Percentiles rank a stretch among this genome's conserved stretches.
These are phyloP conservation scores for Phyllosticta citribraziliensis DNA, from an alignment of 2,329 filamentous ascomycete genomes.

Conservation along the genomic window DNA sequence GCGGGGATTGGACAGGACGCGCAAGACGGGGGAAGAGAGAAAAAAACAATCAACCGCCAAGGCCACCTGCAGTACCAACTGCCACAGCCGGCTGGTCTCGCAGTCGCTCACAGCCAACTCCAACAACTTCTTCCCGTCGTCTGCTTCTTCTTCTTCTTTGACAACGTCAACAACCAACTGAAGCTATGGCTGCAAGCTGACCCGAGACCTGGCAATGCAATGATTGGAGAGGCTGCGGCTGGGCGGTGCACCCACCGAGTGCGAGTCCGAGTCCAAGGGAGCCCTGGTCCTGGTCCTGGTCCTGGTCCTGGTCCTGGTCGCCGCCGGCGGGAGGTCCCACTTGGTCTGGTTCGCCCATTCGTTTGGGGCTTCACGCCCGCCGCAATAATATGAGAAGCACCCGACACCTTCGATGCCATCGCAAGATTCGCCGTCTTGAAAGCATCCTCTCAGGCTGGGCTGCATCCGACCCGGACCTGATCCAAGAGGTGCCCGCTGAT, in stretches of 20 bases:
- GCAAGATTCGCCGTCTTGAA: neutral
- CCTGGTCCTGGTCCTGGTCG: neutral
- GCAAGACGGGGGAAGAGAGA: neutral
- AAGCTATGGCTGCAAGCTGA: neutral
- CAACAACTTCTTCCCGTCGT: neutral
- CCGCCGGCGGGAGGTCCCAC: neutral
- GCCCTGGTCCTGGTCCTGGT: neutral
- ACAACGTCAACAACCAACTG: neutral
- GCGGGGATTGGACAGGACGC: neutral
- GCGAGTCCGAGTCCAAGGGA: neutral
- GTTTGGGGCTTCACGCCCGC: neutral
- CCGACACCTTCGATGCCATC: too few relatives aligned
- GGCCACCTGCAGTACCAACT: too few relatives aligned
- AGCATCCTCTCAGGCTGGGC: neutral
- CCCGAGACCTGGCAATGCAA: neutral
- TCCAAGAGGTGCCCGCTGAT: conserved; percentile 1
- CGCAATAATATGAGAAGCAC: neutral
- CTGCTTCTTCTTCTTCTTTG: neutral
- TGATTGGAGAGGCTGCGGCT: neutral
- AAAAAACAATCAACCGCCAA: neutral
- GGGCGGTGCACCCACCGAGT: neutral
- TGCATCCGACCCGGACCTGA: neutral
- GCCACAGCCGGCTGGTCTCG: too few relatives aligned
- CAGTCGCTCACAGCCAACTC: neutral
- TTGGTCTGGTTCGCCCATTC: neutral